Evolutionary conservation across 805 yeast species (phyloP), one percentile per base, ranked within the genome.

Genomic region (Saccharomycopsis babjevae): DNA sequence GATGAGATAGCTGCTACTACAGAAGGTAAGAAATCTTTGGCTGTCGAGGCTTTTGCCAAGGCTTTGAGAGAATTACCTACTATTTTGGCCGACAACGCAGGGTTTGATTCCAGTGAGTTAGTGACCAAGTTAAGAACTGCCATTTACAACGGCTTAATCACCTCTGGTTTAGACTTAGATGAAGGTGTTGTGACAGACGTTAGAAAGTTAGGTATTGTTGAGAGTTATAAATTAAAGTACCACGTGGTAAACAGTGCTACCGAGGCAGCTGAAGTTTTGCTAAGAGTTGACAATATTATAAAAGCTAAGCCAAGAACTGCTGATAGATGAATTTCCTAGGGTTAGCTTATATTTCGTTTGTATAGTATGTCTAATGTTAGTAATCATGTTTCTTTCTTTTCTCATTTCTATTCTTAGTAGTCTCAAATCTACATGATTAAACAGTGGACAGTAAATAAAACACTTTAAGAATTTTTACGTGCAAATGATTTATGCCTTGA

Each of bases 221-320:
- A 94, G 76, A 85, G 96, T 65, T 94, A 81, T 75, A 93, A 92
- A 75, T 81, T 94, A 73, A 94, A 94, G 76, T 80, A 83, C 65
- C 96, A 97, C 1, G 99, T 96, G 16, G 97, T 94, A 18, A 83
- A 91, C 15, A 86, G 96, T 56, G 98, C 99, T 5, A 80, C 96
- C n/a, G 99, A 94, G 77, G 99, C 99, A 38, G 96, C 98, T 5
- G 98, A 94, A 77, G 92, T 94, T 56, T 80, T 94, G 66, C 77
- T 94, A 69, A 84, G 99, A 72, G 99, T 94, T 52, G 99, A 94
- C 72, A 93, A 94, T 74, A 94, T 94, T 66, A 89, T 94, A 65
- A 85, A 97, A 67, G 98, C 99, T 39, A 92, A 89, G 73, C 99
- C 99, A 65, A 82, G 99, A 76, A 92, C 99, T 54, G 97, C 97